phyloP scores from a whole-genome alignment of 2,329 filamentous ascomycete species.

The Sordariomycetes sp. region DNA sequence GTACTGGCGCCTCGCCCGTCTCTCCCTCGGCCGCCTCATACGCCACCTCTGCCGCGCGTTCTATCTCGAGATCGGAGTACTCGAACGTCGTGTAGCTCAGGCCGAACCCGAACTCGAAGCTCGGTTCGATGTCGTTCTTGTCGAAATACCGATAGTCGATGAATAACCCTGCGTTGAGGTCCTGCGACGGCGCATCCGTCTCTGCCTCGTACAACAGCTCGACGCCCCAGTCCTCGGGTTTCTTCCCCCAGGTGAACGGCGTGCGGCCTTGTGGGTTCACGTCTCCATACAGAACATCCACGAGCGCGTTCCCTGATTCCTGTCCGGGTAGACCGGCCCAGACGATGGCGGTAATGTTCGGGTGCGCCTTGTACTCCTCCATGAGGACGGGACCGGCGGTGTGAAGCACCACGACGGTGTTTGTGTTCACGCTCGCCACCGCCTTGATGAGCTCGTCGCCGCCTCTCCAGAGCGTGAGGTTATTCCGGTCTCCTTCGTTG shows the following conservation, averaged over 20 bases:
- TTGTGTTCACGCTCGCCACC: constrained; percentile 46
- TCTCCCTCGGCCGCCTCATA: too few relatives aligned
- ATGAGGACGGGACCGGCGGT: constrained; percentile 51
- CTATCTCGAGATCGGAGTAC: constrained; percentile 19
- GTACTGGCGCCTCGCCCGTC: neutral
- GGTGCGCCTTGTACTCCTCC: constrained; percentile 51
- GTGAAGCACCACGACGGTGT: constrained; percentile 56
- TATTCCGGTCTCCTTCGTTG: constrained; percentile 53
- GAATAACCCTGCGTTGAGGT: constrained; percentile 42
- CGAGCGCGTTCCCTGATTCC: constrained; percentile 65
- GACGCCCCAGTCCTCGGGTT: constrained; percentile 10
- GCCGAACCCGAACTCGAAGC: constrained; percentile 71
- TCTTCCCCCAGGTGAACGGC: constrained; percentile 49
- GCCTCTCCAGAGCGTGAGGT: constrained; percentile 49
- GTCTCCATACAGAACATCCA: constrained; percentile 62
- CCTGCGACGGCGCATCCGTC: neutral
- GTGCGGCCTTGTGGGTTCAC: constrained; percentile 45
- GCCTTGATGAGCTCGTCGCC: constrained; percentile 46
- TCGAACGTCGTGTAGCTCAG: constrained; percentile 63
- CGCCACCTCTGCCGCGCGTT: too few relatives aligned
- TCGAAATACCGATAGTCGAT: constrained; percentile 81
- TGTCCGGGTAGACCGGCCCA: constrained; percentile 67
- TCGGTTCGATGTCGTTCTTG: constrained; percentile 54
- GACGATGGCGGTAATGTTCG: constrained; percentile 60
- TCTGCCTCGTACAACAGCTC: neutral